Evolutionary conservation across 2,329 filamentous ascomycete species (phyloP).

Genomic region (Phialemoniopsis sp.): DNA sequence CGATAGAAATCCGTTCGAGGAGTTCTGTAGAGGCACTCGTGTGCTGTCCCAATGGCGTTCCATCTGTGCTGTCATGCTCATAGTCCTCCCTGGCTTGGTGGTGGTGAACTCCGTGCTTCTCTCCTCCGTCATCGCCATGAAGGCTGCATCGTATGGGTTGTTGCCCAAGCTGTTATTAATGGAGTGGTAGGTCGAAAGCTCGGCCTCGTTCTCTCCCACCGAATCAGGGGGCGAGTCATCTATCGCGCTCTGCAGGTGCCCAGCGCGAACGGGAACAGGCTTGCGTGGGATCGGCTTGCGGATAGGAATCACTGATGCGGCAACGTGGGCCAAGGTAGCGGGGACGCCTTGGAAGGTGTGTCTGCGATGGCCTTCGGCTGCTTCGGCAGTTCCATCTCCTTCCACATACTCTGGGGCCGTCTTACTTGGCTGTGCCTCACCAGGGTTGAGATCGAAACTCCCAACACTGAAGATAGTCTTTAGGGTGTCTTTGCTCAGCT

Average conservation of each 20-base stretch:
- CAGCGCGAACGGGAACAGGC: constrained; percentile 14
- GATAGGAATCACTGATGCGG: constrained; percentile 18
- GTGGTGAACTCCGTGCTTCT: no score
- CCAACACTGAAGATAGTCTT: constrained; percentile 47
- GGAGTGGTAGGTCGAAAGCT: constrained; percentile 9
- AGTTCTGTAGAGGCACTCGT: constrained; percentile 7
- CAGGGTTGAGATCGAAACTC: constrained; percentile 29
- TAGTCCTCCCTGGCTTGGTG: constrained; percentile 14
- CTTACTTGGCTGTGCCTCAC: constrained; percentile 10
- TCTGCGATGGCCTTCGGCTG: constrained; percentile 11
- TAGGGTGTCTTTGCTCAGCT: constrained; percentile 41
- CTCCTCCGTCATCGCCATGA: constrained; percentile 11
- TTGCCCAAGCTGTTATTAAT: constrained; percentile 16
- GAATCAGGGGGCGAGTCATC: constrained; percentile 3
- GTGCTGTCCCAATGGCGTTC: constrained; percentile 17
- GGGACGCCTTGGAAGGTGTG: constrained; percentile 17
- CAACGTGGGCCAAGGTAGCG: constrained; percentile 17
- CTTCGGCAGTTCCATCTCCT: constrained; percentile 4
- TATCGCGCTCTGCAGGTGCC: no score
- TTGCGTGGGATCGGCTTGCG: constrained; percentile 26
- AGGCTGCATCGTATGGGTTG: constrained; percentile 19
- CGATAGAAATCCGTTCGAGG: constrained; percentile 4
- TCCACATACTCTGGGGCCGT: constrained; percentile 5
- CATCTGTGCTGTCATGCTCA: constrained; percentile 23
- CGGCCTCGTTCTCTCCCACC: constrained; percentile 2